Evolutionary conservation across 495 filamentous ascomycete species (phyloP).

Genomic region (Talaromyces liani): DNA sequence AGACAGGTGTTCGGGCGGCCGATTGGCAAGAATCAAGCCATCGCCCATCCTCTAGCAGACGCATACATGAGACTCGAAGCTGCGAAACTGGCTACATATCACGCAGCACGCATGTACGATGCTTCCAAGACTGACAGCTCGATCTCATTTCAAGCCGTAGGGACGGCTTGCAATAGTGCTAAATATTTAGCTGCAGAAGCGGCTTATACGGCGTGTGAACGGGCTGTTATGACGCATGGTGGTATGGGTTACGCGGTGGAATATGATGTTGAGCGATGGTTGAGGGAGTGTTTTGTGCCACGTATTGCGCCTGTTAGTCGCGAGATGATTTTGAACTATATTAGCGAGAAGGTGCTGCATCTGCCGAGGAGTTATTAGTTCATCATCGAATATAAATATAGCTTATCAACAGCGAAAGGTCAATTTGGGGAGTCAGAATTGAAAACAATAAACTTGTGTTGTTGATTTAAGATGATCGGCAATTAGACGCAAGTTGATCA

Average conservation of each 20-base stretch:
- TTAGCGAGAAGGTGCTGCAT: conserved; percentile 52
- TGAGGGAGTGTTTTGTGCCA: conserved; percentile 60
- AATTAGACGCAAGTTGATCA: not conserved
- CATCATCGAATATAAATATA: not conserved
- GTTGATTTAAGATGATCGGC: not conserved
- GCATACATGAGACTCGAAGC: conserved; percentile 64
- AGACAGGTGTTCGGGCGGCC: conserved; percentile 54
- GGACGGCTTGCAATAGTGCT: conserved; percentile 61
- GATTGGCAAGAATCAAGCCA: conserved; percentile 58
- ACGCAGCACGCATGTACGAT: conserved; percentile 59
- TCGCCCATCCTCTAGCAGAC: conserved; percentile 57
- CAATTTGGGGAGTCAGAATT: too few species aligned
- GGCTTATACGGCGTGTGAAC: conserved; percentile 57
- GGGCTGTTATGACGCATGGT: conserved; percentile 48
- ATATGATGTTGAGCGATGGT: conserved; percentile 61
- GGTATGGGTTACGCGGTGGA: conserved; percentile 64
- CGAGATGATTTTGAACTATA: conserved; percentile 66
- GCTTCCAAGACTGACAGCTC: conserved; percentile 38
- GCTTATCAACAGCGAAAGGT: not conserved
- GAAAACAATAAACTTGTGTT: not conserved
- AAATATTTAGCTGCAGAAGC: conserved; percentile 66
- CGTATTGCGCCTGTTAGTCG: conserved; percentile 57
- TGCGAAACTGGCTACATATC: conserved; percentile 60
- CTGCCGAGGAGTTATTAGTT: conserved; percentile 44
- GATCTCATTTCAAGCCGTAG: conserved; percentile 55